These are phyloP conservation scores for Daldinia bambusicola DNA, from an alignment of 495 filamentous ascomycete genomes.

Conservation along the genomic window DNA sequence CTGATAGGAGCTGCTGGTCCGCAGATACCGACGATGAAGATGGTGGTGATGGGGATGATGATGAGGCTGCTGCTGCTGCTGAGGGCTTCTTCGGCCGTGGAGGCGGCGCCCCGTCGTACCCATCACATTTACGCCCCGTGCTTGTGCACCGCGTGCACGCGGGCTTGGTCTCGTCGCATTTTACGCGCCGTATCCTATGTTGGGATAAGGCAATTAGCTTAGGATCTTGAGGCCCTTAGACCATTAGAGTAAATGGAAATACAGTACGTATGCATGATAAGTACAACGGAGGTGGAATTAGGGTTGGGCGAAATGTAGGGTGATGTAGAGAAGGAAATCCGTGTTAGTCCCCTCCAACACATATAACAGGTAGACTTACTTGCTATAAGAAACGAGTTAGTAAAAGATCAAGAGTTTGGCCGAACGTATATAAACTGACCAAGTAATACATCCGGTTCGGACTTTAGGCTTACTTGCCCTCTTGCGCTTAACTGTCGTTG, in stretches of 20 bases:
- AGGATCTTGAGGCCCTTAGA: background rate
- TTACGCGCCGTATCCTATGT: constrained; percentile 46
- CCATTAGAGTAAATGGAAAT: background rate
- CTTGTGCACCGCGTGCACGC: constrained; percentile 55
- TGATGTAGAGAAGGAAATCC: background rate
- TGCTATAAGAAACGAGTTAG: constrained; percentile 28
- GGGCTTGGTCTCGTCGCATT: constrained; percentile 57
- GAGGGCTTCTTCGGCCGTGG: constrained; percentile 34
- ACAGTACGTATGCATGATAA: background rate
- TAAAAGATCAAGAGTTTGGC: background rate
- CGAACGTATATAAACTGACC: constrained; percentile 22
- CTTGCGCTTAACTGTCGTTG: constrained; percentile 30
- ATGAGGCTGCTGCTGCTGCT: constrained; percentile 22
- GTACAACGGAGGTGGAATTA: background rate
- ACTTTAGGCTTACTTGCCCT: constrained; percentile 43
- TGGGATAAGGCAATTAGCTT: constrained; percentile 1
- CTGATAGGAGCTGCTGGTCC: background rate
- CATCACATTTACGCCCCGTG: constrained; percentile 56
- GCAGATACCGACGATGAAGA: constrained; percentile 7
- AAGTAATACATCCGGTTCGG: constrained; percentile 42
- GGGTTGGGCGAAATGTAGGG: background rate
- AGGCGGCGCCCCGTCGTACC: constrained; percentile 52
- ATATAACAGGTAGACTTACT: constrained; percentile 23
- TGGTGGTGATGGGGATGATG: no score
- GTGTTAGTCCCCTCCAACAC: background rate